Percentiles rank a stretch among this genome's conserved stretches.
Conservation (phyloP, 352 stramenopile species). For the Phytopythium litorale region DNA sequence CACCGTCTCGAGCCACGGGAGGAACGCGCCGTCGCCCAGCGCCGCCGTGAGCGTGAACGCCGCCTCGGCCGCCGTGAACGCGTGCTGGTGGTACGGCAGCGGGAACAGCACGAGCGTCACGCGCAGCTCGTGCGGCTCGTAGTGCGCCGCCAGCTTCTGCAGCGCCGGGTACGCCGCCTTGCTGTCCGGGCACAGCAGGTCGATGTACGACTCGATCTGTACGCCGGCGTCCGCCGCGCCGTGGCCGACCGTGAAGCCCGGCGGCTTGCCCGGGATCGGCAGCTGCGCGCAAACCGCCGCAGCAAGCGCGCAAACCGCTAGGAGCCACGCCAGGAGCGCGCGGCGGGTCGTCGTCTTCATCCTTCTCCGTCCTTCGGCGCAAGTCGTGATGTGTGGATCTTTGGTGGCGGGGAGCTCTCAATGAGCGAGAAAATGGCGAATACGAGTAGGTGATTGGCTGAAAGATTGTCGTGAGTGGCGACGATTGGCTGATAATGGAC, state of each 20-base stretch:
- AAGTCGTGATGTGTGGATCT: neutral
- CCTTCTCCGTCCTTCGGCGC: neutral
- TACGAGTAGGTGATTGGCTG: neutral
- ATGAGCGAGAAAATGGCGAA: neutral
- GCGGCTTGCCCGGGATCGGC: slow-evolving; percentile 52
- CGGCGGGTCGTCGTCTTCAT: neutral
- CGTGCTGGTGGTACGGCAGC: slow-evolving; percentile 75
- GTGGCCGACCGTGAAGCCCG: slow-evolving; percentile 56
- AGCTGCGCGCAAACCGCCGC: slow-evolving; percentile 29
- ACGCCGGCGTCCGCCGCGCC: slow-evolving; percentile 52
- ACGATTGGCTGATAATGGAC: neutral
- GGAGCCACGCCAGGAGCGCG: slow-evolving; percentile 14
- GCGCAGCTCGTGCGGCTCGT: slow-evolving; percentile 52
- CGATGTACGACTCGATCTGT: slow-evolving; percentile 83
- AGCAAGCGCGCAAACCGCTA: slow-evolving; percentile 11
- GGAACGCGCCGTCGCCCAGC: slow-evolving; percentile 54
- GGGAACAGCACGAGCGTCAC: slow-evolving; percentile 74
- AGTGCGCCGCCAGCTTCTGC: slow-evolving; percentile 54
- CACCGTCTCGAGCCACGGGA: slow-evolving; percentile 71
- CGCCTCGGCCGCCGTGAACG: slow-evolving; percentile 58
- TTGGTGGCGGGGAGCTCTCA: neutral
- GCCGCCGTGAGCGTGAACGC: slow-evolving; percentile 61
- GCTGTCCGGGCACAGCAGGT: slow-evolving; percentile 77
- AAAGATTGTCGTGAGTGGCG: neutral
- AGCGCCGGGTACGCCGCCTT: slow-evolving; percentile 64